Evolutionary conservation across 208 protist genomes (phyloP).

Genomic region (Wallacemonas sp.): DNA sequence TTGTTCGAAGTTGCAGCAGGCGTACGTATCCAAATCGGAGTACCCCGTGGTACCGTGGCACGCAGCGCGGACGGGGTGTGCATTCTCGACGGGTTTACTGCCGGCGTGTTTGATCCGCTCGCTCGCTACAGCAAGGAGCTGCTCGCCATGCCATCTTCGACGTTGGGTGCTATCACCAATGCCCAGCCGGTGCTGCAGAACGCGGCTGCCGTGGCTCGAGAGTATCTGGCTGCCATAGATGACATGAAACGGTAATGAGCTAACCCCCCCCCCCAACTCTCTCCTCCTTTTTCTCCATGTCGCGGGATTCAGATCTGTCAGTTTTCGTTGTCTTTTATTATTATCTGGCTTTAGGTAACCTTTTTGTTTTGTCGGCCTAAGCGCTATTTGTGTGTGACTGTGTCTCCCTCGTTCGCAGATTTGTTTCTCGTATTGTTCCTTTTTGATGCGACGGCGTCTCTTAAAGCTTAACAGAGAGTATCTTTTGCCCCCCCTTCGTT

Average conservation of each 20-base stretch:
- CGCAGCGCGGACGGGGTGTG: neutral
- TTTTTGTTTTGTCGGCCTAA: too few relatives aligned
- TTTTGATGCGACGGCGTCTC: too few relatives aligned
- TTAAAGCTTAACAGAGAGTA: too few relatives aligned
- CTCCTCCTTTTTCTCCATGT: too few relatives aligned
- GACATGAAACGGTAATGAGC: neutral
- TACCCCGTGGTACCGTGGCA: neutral
- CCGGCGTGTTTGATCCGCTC: slow-evolving; percentile 70
- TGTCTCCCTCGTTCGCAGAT: too few relatives aligned
- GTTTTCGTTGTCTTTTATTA: too few relatives aligned
- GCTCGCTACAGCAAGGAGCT: slow-evolving; percentile 44
- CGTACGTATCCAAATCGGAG: neutral
- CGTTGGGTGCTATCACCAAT: neutral
- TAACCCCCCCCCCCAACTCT: too few relatives aligned
- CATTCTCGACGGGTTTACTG: slow-evolving; percentile 40
- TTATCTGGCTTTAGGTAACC: too few relatives aligned
- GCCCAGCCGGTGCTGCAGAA: slow-evolving; percentile 17
- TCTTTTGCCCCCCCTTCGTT: too few relatives aligned
- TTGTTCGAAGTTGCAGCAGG: neutral
- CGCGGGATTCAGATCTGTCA: too few relatives aligned
- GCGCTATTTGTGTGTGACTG: too few relatives aligned
- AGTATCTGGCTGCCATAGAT: neutral
- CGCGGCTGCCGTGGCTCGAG: neutral
- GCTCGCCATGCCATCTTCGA: slow-evolving; percentile 24
- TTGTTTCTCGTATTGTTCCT: too few relatives aligned